Conservation (phyloP, 768 basidiomycete genomes). For the Mycena rosella region DNA sequence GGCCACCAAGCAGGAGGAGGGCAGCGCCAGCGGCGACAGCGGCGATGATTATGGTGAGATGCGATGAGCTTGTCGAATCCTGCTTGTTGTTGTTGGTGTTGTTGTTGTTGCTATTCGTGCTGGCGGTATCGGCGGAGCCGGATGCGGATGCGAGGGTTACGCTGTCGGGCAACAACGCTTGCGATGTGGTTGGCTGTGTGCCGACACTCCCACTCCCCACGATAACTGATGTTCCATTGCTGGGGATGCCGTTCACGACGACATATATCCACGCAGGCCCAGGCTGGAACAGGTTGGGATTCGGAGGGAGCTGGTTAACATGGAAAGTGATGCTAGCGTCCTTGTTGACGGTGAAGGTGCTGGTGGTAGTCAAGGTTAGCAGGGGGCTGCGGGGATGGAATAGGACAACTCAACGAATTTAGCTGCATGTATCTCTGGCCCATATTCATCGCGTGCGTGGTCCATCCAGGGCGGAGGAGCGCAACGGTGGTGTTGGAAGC, state of each 20-base stretch:
- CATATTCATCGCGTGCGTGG: conserved; percentile 73
- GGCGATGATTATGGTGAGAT: conserved; percentile 27
- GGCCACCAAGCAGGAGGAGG: conserved; percentile 18
- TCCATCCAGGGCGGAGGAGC: conserved; percentile 73
- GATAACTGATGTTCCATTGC: conserved; percentile 73
- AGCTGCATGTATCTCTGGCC: conserved; percentile 31
- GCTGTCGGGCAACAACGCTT: conserved; percentile 13
- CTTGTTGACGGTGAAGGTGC: conserved; percentile 73
- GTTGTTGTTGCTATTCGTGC: conserved; percentile 6
- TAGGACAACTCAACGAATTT: background rate
- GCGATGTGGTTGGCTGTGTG: conserved; percentile 59
- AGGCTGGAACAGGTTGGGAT: conserved; percentile 74
- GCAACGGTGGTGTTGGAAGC: conserved; percentile 70
- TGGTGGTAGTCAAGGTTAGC: conserved; percentile 70
- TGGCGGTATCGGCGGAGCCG: conserved; percentile 24
- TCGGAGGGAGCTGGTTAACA: conserved; percentile 74
- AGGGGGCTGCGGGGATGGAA: background rate
- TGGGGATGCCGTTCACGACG: conserved; percentile 80
- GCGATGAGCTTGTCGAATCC: conserved; percentile 6
- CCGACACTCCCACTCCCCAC: conserved; percentile 78
- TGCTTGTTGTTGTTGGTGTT: background rate
- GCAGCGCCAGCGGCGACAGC: conserved; percentile 26
- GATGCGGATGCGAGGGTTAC: conserved; percentile 9
- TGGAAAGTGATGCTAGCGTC: conserved; percentile 71
- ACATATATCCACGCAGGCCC: conserved; percentile 82